phyloP scores from a whole-genome alignment of 768 basidiomycete species.

The Lactarius akahatsu region DNA sequence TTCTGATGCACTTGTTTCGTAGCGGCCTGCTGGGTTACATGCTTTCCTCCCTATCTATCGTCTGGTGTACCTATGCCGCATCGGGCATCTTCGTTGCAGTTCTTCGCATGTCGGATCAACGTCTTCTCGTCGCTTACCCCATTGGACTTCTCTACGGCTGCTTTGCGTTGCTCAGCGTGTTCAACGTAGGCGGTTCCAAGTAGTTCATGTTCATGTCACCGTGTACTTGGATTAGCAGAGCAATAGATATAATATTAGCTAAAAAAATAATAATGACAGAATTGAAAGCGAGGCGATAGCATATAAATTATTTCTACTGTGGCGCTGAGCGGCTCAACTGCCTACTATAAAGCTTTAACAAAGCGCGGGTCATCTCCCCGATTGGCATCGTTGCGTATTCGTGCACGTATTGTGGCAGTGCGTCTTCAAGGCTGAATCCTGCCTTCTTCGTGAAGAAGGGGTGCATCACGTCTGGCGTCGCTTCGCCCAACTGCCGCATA shows the following conservation, averaged over 20 bases:
- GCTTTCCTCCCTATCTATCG: constrained; percentile 74
- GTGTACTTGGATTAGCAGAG: constrained; percentile 4
- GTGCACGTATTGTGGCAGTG: constrained; percentile 82
- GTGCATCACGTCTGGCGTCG: constrained; percentile 87
- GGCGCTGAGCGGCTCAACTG: constrained; percentile 49
- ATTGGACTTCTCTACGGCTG: constrained; percentile 92
- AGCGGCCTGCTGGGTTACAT: constrained; percentile 87
- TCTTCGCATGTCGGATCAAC: constrained; percentile 92
- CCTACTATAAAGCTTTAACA: constrained; percentile 73
- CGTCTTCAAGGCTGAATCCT: constrained; percentile 80
- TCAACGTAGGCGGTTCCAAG: constrained; percentile 51
- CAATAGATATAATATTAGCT: constrained; percentile 26
- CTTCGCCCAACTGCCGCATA: constrained; percentile 83
- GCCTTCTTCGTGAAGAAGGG: constrained; percentile 85
- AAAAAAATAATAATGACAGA: constrained; percentile 31
- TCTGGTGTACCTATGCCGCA: constrained; percentile 97
- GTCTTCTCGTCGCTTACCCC: constrained; percentile 94
- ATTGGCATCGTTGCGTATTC: constrained; percentile 83
- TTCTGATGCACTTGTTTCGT: constrained; percentile 18
- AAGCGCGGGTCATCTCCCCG: constrained; percentile 80
- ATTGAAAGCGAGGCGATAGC: constrained; percentile 14
- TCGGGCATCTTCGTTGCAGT: constrained; percentile 96
- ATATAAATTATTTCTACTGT: constrained; percentile 18
- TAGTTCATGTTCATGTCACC: constrained; percentile 2
- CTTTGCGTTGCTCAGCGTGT: constrained; percentile 90